Evolutionary conservation across 2,329 filamentous ascomycete genomes (phyloP).

Genomic region (Sporothrix brunneoviolacea): DNA sequence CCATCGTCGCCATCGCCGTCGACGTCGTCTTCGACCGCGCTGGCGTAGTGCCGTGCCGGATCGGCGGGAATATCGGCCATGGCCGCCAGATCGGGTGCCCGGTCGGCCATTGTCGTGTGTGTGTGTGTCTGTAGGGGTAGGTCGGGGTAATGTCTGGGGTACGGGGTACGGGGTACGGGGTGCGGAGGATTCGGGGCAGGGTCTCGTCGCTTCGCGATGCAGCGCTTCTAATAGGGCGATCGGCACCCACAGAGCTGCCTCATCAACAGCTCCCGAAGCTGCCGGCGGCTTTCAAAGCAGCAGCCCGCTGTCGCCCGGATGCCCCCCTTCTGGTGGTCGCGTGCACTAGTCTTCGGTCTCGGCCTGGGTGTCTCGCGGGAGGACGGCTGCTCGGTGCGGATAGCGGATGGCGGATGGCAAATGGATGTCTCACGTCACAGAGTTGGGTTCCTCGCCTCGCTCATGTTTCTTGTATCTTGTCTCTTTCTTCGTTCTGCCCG

Average conservation of each 20-base stretch:
- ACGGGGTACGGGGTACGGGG: too few species aligned
- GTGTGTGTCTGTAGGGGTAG: neutral
- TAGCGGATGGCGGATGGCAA: neutral
- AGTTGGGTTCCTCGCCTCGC: neutral
- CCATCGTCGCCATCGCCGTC: neutral
- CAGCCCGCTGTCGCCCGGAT: neutral
- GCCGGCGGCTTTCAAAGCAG: neutral
- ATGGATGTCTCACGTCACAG: too few species aligned
- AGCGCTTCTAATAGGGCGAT: too few species aligned
- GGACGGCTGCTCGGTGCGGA: neutral
- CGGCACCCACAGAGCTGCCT: too few species aligned
- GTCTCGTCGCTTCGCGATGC: too few species aligned
- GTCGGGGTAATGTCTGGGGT: too few species aligned
- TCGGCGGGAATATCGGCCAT: neutral
- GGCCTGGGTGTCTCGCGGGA: slow-evolving; percentile 3
- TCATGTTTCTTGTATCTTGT: neutral
- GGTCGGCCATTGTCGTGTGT: slow-evolving; percentile 6
- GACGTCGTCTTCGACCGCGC: neutral
- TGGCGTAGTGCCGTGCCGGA: too few species aligned
- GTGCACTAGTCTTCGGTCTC: slow-evolving; percentile 14
- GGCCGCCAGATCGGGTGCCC: slow-evolving; percentile 1
- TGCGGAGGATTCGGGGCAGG: too few species aligned
- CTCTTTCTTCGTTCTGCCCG: neutral
- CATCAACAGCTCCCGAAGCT: too few species aligned
- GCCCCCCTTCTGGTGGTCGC: neutral